A percentile compares a stretch with the other conserved stretches of the same genome.
These are phyloP conservation scores for Pseudogymnoascus pannorum DNA, from an alignment of 2,329 filamentous ascomycete species.

Conservation along the genomic window DNA sequence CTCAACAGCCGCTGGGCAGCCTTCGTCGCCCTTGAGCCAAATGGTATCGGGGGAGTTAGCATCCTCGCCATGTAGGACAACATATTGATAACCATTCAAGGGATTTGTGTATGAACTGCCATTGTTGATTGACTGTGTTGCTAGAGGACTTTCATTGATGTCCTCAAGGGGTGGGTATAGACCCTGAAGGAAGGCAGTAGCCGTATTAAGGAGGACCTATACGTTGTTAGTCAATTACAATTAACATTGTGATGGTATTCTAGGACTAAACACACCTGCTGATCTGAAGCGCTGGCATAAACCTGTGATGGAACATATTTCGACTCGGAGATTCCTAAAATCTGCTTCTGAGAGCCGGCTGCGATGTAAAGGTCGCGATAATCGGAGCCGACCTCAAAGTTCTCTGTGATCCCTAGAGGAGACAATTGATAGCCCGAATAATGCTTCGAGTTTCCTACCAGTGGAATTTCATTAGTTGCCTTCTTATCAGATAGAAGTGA, in stretches of 20 bases:
- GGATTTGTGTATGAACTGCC: conserved; percentile 46
- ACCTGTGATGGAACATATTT: conserved; percentile 48
- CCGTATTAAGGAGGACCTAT: conserved; percentile 49
- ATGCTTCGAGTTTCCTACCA: conserved; percentile 35
- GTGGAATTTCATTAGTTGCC: conserved; percentile 8
- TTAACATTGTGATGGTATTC: not conserved
- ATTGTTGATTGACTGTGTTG: conserved; percentile 38
- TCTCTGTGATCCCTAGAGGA: conserved; percentile 40
- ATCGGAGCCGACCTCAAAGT: conserved; percentile 51
- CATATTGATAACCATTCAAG: conserved; percentile 57
- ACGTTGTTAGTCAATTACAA: conserved; percentile 33
- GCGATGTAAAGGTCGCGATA: conserved; percentile 54
- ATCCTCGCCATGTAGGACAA: conserved; percentile 38
- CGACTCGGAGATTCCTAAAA: conserved; percentile 48
- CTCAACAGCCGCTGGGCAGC: conserved; percentile 17
- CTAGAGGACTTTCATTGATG: conserved; percentile 36
- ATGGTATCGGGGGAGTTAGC: conserved; percentile 22
- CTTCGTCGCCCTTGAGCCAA: conserved; percentile 26
- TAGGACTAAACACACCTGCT: conserved; percentile 1
- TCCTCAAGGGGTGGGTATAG: conserved; percentile 52
- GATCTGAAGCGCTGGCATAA: conserved; percentile 46
- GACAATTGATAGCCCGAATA: conserved; percentile 52
- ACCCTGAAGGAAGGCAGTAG: conserved; percentile 55
- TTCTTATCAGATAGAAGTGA: not conserved
- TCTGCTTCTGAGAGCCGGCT: conserved; percentile 37